Base-by-base conservation (phyloP, 2,329 filamentous ascomycete genomes). In the Rugonectria rugulosa region DNA sequence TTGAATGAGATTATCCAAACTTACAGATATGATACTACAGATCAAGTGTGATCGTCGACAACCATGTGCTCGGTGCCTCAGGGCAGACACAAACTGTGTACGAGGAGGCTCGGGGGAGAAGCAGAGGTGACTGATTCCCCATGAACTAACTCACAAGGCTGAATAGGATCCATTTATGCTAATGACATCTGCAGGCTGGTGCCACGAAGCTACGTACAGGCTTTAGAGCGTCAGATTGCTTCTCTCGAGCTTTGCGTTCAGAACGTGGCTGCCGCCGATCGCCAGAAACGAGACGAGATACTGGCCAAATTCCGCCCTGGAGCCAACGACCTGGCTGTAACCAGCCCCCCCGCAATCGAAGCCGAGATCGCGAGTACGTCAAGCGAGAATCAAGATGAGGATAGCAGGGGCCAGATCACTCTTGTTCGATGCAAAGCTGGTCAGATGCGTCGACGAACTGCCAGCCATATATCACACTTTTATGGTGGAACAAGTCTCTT, bases 31-130 rank as follows among this genome's bases (percentile, higher is more conserved):
- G 14, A 23, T 15, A 2, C 8, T 43, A 7, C 42, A 83, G 74
- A 78, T 84, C 31, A 84, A 81, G 71, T 84, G 81, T 65, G 78
- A 83, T 63, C 77, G 81, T 4, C 75, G 75, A 40, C 69, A 75
- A 12, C 81, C 81, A 11, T 84, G 81, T 62, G 76, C 75, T 26
- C 78, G 77, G 56, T 84, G 81, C 60, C 64, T 70, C 62, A 75
- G 77, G 60, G 73, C 74, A 6, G 70, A 71, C 17, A 72, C 70
- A 8, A 72, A 77, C 38, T 79, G 76, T 57, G 68, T 72, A n/a
- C 68, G 74, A 19, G 73, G 69, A 27, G 74, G 75, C 15, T 73
- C 70, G 6, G 75, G 76, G 6, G 76, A 78, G 60, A 78, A 77
- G 62, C 73, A 77, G 59, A 70, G 77, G 74, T 77, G 57, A 44